These are phyloP conservation scores for Pistacia atlantica DNA, from an alignment of 345 rosid species.

Conservation along the genomic window DNA sequence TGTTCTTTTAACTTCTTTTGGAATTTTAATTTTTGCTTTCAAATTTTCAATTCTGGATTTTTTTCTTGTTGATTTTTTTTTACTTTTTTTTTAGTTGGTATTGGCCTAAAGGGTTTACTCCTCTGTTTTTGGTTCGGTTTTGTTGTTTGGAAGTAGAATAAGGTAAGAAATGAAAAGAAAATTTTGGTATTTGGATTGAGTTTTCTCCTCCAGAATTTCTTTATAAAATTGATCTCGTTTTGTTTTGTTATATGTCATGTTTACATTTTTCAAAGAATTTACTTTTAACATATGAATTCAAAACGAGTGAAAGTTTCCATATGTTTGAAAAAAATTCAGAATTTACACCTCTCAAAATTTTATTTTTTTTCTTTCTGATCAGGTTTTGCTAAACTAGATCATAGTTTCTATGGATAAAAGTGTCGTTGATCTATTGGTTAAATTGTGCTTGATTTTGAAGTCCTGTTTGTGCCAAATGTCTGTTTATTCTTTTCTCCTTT, in stretches of 20 bases:
- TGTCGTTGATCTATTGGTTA: not conserved
- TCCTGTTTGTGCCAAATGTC: constrained; percentile 9
- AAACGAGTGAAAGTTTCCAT: no score
- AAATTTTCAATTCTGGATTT: not conserved
- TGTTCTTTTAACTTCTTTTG: not conserved
- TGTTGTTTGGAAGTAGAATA: constrained; percentile 15
- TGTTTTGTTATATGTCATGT: not conserved
- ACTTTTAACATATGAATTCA: no score
- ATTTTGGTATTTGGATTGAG: not conserved
- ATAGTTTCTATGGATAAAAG: not conserved
- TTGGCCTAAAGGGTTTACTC: constrained; percentile 2
- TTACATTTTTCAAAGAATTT: not conserved
- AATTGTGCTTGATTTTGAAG: not conserved
- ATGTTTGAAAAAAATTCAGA: not conserved
- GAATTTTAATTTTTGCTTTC: not conserved
- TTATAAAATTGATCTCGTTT: not conserved
- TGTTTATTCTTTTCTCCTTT: not conserved
- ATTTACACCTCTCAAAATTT: not conserved
- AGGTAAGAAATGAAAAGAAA: not conserved
- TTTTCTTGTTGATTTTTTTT: no score
- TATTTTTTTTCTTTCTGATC: no score
- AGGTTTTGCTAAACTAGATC: not conserved
- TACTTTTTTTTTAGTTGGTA: not conserved
- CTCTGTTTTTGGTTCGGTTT: constrained; percentile 13
- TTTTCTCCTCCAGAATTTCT: not conserved